Evolutionary conservation across 2,329 filamentous ascomycete genomes (phyloP).

Genomic region (Gremmenia infestans): DNA sequence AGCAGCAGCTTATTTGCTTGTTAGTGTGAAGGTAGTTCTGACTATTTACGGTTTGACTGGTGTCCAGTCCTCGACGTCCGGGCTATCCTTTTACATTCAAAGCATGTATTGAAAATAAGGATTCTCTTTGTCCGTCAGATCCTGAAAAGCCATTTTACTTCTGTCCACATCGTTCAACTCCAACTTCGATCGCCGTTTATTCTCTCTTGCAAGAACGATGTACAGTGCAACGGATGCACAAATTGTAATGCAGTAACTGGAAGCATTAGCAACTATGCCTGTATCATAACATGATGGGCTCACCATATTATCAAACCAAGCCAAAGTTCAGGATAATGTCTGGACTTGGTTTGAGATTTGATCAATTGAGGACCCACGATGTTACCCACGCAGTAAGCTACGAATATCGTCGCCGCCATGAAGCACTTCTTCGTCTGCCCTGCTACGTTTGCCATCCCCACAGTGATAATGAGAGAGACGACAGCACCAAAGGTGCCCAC

Average conservation of each 20-base stretch:
- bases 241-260: conserved; percentile 64
- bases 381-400: conserved; percentile 71
- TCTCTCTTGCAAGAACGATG: conserved; percentile 53
- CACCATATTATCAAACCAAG: conserved; percentile 59
- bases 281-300: not conserved
- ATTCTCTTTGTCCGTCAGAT: conserved; percentile 66
- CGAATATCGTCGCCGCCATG: conserved; percentile 69
- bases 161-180: conserved; percentile 55
- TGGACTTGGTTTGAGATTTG: conserved; percentile 55
- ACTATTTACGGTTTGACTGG: too few species aligned
- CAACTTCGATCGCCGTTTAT: conserved; percentile 45
- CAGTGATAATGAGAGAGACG: conserved; percentile 54
- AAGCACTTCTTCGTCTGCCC: conserved; percentile 75
- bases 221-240: conserved; percentile 51
- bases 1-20: too few species aligned
- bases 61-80: too few species aligned
- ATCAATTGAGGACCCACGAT: conserved; percentile 72
- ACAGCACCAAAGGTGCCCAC: conserved; percentile 70
- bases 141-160: conserved; percentile 60
- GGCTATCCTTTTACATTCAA: not conserved
- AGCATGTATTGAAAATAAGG: conserved; percentile 56
- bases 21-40: too few species aligned
- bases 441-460: conserved; percentile 64
- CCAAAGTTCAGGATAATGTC: conserved; percentile 70
- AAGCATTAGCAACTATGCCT: conserved; percentile 10